Percentiles rank a stretch among this genome's conserved stretches.
Conservation (phyloP, 805 yeast genomes). For the Yamadazyma philogaea region DNA sequence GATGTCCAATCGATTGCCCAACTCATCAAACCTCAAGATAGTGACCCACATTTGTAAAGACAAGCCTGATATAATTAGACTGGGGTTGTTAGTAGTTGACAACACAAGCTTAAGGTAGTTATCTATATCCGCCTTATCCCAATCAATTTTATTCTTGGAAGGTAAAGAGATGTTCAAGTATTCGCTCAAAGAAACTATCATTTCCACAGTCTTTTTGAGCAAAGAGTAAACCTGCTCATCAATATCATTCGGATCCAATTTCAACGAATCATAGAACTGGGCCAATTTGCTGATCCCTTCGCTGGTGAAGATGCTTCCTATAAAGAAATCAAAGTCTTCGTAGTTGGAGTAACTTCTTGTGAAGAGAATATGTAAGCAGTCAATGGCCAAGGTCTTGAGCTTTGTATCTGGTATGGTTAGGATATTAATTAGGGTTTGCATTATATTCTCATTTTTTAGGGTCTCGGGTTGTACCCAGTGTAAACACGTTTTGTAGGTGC, state of each 20-base stretch:
- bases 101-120: slow-evolving; percentile 73
- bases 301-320: slow-evolving; percentile 71
- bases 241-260: slow-evolving; percentile 63
- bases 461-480: slow-evolving; percentile 87
- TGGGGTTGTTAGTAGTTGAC: slow-evolving; percentile 76
- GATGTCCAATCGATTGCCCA: slow-evolving; percentile 56
- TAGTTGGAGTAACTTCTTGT: slow-evolving; percentile 68
- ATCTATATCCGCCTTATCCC: slow-evolving; percentile 58
- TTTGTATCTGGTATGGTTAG: slow-evolving; percentile 58
- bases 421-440: slow-evolving; percentile 59
- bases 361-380: slow-evolving; percentile 84
- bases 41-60: slow-evolving; percentile 95
- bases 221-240: slow-evolving; percentile 80
- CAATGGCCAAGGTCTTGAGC: slow-evolving; percentile 80
- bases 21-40: slow-evolving; percentile 75
- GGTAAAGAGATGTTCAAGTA: slow-evolving; percentile 53
- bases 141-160: slow-evolving; percentile 39
- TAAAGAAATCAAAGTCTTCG: slow-evolving; percentile 70
- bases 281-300: slow-evolving; percentile 71
- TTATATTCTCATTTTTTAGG: slow-evolving; percentile 61
- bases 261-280: slow-evolving; percentile 59
- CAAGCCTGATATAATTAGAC: slow-evolving; percentile 85
- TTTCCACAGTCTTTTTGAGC: slow-evolving; percentile 86
- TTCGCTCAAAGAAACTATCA: slow-evolving; percentile 84
- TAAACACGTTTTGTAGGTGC: slow-evolving; percentile 83